A percentile compares a stretch with the other conserved stretches of the same genome.
Evolutionary conservation across 345 rosid species (phyloP).

Genomic region (Pistacia vera): DNA sequence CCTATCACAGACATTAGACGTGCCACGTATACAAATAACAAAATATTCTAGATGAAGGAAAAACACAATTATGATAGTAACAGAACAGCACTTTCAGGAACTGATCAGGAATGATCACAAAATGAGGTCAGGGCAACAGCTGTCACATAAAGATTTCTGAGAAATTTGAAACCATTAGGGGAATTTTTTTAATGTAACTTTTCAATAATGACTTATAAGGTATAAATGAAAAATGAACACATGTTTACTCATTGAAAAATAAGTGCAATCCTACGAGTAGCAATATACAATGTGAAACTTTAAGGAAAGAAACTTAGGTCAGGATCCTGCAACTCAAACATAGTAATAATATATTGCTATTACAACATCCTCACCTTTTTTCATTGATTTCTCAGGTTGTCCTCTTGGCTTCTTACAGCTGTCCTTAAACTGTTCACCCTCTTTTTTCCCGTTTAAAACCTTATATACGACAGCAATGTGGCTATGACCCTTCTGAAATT

Average conservation of each 20-base stretch:
- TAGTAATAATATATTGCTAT: background rate
- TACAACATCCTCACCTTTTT: slow-evolving; percentile 43
- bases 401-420: slow-evolving; percentile 58
- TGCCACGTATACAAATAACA: background rate
- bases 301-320: background rate
- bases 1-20: background rate
- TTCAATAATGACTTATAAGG: background rate
- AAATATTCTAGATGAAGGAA: background rate
- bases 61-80: background rate
- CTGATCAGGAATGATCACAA: background rate
- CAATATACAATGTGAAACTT: background rate
- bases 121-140: background rate
- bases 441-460: slow-evolving; percentile 51
- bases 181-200: background rate
- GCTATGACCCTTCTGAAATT: slow-evolving; percentile 97
- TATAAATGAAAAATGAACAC: background rate
- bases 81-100: background rate
- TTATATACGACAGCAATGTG: slow-evolving; percentile 92
- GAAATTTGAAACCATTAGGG: background rate
- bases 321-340: slow-evolving; percentile 1
- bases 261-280: no score
- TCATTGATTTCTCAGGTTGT: slow-evolving; percentile 35
- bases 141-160: background rate
- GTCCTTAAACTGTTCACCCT: slow-evolving; percentile 49
- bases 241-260: no score